phyloP scores from a whole-genome alignment of 805 yeast species.

The Brettanomyces nanus region DNA sequence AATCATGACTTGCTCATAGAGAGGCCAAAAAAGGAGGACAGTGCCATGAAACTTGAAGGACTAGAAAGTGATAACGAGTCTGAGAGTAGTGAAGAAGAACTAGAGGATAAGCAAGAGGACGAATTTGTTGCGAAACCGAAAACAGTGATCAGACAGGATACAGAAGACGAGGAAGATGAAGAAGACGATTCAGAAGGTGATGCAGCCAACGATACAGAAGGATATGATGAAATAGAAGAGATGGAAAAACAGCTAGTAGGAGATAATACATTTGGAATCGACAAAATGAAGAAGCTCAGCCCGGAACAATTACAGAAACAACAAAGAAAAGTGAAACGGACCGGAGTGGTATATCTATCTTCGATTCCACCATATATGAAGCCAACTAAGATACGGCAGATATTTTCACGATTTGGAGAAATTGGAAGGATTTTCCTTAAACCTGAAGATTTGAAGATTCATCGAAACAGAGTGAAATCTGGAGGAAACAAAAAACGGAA shows the following conservation, averaged over 20 bases:
- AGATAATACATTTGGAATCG: slow-evolving; percentile 23
- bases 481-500: slow-evolving; percentile 90
- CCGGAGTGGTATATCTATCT: slow-evolving; percentile 92
- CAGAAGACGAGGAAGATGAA: slow-evolving; percentile 18
- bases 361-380: slow-evolving; percentile 96
- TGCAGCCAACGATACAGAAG: slow-evolving; percentile 6
- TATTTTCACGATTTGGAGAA: slow-evolving; percentile 74
- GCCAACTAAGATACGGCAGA: slow-evolving; percentile 80
- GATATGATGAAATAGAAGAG: slow-evolving; percentile 13
- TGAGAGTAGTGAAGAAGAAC: slow-evolving; percentile 10
- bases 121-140: slow-evolving; percentile 7
- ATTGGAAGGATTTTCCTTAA: slow-evolving; percentile 81
- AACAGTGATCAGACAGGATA: slow-evolving; percentile 2
- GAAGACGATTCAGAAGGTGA: slow-evolving; percentile 9
- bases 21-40: too few relatives aligned
- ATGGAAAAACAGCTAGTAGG: slow-evolving; percentile 13
- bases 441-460: slow-evolving; percentile 66
- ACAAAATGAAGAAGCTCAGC: slow-evolving; percentile 47
- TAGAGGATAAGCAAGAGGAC: slow-evolving; percentile 9
- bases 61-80: slow-evolving; percentile 12
- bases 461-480: slow-evolving; percentile 62
- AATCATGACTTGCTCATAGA: too few relatives aligned
- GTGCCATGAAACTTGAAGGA: too few relatives aligned
- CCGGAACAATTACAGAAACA: slow-evolving; percentile 48
- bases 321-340: slow-evolving; percentile 48